A percentile compares a stretch with the other conserved stretches of the same genome.
These are phyloP conservation scores for Hypoxylon sp. DNA, from an alignment of 2,329 filamentous ascomycete species.

Conservation along the genomic window DNA sequence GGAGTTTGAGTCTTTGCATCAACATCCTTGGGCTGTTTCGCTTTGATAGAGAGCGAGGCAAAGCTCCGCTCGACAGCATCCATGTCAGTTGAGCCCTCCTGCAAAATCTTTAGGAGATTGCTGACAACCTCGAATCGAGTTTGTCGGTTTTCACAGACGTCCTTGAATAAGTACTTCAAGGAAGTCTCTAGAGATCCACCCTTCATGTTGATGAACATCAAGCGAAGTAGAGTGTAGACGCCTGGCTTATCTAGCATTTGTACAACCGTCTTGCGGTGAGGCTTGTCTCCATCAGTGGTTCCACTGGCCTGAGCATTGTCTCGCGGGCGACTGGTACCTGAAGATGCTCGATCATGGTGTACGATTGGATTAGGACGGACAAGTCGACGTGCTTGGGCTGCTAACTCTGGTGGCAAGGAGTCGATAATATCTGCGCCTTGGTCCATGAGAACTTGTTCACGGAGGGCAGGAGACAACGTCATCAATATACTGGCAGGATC, in stretches of 20 bases:
- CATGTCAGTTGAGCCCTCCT: slow-evolving; percentile 94
- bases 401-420: slow-evolving; percentile 86
- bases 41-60: slow-evolving; percentile 89
- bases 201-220: slow-evolving; percentile 94
- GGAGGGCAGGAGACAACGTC: slow-evolving; percentile 86
- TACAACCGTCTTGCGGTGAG: slow-evolving; percentile 83
- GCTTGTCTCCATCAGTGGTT: slow-evolving; percentile 65
- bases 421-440: slow-evolving; percentile 91
- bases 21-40: slow-evolving; percentile 82
- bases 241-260: slow-evolving; percentile 98
- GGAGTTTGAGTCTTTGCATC: slow-evolving; percentile 81
- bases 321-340: slow-evolving; percentile 46
- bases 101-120: slow-evolving; percentile 90
- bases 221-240: slow-evolving; percentile 93
- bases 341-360: slow-evolving; percentile 61
- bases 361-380: slow-evolving; percentile 56
- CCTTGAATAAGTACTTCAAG: slow-evolving; percentile 88
- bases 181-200: slow-evolving; percentile 87
- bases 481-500: slow-evolving; percentile 93
- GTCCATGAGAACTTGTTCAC: slow-evolving; percentile 90
- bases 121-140: slow-evolving; percentile 95
- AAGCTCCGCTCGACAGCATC: slow-evolving; percentile 96
- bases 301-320: slow-evolving; percentile 49
- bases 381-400: slow-evolving; percentile 85
- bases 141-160: slow-evolving; percentile 96